Evolutionary conservation across 208 protist species (phyloP), one percentile per base, ranked within the genome.

Genomic region (Leishmania tarentolae): DNA sequence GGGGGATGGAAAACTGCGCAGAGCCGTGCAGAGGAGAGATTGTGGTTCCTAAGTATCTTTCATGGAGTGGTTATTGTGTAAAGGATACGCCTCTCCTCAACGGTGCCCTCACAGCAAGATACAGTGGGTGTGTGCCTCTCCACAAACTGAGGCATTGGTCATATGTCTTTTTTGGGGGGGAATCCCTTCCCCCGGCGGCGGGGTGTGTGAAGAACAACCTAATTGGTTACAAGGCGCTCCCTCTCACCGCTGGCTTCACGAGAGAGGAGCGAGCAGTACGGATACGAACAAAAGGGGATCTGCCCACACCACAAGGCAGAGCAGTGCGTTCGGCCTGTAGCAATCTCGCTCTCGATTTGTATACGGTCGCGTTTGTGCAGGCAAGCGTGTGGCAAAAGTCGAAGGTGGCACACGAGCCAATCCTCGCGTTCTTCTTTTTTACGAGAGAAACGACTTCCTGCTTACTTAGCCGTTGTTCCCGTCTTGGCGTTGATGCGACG

Each of bases 401-500:
- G 3, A 44, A 50, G 44, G 31, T 11, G 28, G 28, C 44, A 73
- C 9, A 21, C 15, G 44, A 28, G 31, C 42, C 21, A 24, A 44
- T 61, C 44, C 72, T n/a, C 31, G 35, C n/a, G 50, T 50, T 44
- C 47, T 35, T 50, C 9, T 44, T 3, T 35, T 7, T 57, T 28
- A 76, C 74, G 56, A 68, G 0, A 50, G 50, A 50, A 31, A 17
- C 40, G 47, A 53, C 40, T 9, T 61, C 2, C 15, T 17, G 37
- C 35, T 8, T 2, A 68, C 74, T 15, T 21, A 24, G 40, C 37
- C 52, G 65, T 8, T 40, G 52, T 5, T 19, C 13, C 19, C 35
- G 75, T 69, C 57, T 86, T 87, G 42, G 42, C 56, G 77, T 89
- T 86, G 73, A 97, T 92, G 77, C 88, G 90, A 66, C 93, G 93